These are phyloP conservation scores for Pseudogymnoascus sp. DNA, from an alignment of 2,329 filamentous ascomycete species.

Conservation along the genomic window DNA sequence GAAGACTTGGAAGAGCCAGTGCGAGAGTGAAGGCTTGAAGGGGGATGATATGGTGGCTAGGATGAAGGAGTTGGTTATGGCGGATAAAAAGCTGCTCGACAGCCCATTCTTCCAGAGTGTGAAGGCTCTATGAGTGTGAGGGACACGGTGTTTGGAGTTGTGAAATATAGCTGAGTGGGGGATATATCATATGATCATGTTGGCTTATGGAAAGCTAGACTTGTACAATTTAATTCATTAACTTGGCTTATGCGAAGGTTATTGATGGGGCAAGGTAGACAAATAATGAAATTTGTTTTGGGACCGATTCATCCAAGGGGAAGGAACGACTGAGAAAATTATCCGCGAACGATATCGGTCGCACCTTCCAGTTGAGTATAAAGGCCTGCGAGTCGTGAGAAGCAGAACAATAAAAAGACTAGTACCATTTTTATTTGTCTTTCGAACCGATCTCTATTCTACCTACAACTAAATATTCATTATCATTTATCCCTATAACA, in stretches of 20 bases:
- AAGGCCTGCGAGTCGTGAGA: not conserved
- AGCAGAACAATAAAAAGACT: not conserved
- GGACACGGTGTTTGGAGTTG: not conserved
- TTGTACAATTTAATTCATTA: not conserved
- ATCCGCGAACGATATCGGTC: not conserved
- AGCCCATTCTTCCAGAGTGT: conserved; percentile 65
- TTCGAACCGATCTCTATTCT: not conserved
- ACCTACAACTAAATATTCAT: conserved; percentile 3
- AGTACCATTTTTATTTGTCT: not conserved
- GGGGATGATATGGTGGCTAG: conserved; percentile 71
- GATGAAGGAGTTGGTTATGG: conserved; percentile 73
- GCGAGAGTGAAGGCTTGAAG: conserved; percentile 52
- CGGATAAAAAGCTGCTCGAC: conserved; percentile 57
- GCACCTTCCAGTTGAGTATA: not conserved
- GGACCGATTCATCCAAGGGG: not conserved
- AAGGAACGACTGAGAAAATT: not conserved
- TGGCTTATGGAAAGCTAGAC: not conserved
- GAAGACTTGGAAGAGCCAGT: conserved; percentile 77
- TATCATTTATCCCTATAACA: not conserved
- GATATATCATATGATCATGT: not conserved
- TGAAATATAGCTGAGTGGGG: not conserved
- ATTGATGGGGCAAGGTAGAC: not conserved
- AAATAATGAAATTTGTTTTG: not conserved
- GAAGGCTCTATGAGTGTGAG: conserved; percentile 32
- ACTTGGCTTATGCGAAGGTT: not conserved